Conservation (phyloP, 1,284 basidiomycete genomes). For the Sporisorium graminicola region DNA sequence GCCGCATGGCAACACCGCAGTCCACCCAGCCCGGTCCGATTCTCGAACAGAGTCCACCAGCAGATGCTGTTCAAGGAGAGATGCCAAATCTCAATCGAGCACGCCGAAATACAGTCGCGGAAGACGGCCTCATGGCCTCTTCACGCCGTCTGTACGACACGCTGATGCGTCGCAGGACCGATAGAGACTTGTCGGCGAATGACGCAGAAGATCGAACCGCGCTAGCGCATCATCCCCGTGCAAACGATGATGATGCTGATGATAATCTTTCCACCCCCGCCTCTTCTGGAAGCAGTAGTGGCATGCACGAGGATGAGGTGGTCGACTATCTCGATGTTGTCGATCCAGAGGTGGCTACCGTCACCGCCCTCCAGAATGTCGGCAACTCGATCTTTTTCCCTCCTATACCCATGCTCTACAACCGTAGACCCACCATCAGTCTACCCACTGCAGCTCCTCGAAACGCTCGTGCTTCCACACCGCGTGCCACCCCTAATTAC, state of each 20-base stretch:
- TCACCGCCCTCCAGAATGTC: slow-evolving; percentile 80
- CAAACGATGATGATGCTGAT: slow-evolving; percentile 3
- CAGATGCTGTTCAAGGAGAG: background rate
- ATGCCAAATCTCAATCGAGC: background rate
- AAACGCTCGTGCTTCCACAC: background rate
- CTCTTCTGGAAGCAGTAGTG: slow-evolving; percentile 20
- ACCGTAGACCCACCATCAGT: slow-evolving; percentile 77
- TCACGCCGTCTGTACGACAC: slow-evolving; percentile 41
- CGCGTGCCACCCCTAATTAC: slow-evolving; percentile 14
- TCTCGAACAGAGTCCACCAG: background rate
- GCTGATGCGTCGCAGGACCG: slow-evolving; percentile 27
- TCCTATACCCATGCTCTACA: slow-evolving; percentile 76
- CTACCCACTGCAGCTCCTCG: slow-evolving; percentile 66
- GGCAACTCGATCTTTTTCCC: slow-evolving; percentile 82
- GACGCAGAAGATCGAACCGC: slow-evolving; percentile 14
- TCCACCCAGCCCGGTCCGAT: background rate
- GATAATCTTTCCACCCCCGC: slow-evolving; percentile 4
- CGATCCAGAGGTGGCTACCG: slow-evolving; percentile 79
- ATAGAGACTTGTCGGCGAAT: background rate
- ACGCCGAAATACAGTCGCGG: slow-evolving; percentile 24
- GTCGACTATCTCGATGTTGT: slow-evolving; percentile 77
- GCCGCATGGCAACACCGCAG: slow-evolving; percentile 8
- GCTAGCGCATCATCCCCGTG: background rate
- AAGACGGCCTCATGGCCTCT: slow-evolving; percentile 25
- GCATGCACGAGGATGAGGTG: slow-evolving; percentile 58